A percentile compares a stretch with the other conserved stretches of the same genome.
phyloP scores from a whole-genome alignment of 352 stramenopile genomes.

The Phytophthora syringae region DNA sequence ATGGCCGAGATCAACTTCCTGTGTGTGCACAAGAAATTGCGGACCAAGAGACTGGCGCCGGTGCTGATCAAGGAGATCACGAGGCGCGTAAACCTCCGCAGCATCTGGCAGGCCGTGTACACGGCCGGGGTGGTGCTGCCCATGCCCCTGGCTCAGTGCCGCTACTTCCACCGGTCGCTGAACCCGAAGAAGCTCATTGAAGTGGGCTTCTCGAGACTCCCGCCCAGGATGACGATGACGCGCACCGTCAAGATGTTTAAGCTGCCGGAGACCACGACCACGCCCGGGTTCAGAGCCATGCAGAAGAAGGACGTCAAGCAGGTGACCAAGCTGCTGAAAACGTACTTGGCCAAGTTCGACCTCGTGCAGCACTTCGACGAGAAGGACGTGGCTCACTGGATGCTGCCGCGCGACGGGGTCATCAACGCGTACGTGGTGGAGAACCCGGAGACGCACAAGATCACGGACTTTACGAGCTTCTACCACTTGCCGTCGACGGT shows the following conservation, averaged over 20 bases:
- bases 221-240: conserved; percentile 97
- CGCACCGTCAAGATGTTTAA: conserved; percentile 94
- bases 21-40: conserved; percentile 99
- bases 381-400: conserved; percentile 97
- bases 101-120: conserved; percentile 98
- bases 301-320: conserved; percentile 65
- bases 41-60: conserved; percentile 95
- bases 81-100: conserved; percentile 94
- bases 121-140: conserved; percentile 98
- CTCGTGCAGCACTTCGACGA: conserved; percentile 92
- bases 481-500: conserved; percentile 99
- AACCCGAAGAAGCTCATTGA: conserved; percentile 99
- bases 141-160: conserved; percentile 93
- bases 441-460: conserved; percentile 68
- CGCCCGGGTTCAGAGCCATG: conserved; percentile 72
- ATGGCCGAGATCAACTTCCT: conserved; percentile 99
- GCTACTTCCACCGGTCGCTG: conserved; percentile 98
- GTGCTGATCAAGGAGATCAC: conserved; percentile 99
- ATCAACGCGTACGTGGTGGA: conserved; percentile 95
- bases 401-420: conserved; percentile 95
- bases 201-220: conserved; percentile 96
- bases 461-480: conserved; percentile 97
- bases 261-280: conserved; percentile 61
- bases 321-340: conserved; percentile 65
- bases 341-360: conserved; percentile 75